Percentiles rank a stretch among this genome's conserved stretches.
phyloP scores from a whole-genome alignment of 805 yeast species.

The Metschnikowia continentalis region DNA sequence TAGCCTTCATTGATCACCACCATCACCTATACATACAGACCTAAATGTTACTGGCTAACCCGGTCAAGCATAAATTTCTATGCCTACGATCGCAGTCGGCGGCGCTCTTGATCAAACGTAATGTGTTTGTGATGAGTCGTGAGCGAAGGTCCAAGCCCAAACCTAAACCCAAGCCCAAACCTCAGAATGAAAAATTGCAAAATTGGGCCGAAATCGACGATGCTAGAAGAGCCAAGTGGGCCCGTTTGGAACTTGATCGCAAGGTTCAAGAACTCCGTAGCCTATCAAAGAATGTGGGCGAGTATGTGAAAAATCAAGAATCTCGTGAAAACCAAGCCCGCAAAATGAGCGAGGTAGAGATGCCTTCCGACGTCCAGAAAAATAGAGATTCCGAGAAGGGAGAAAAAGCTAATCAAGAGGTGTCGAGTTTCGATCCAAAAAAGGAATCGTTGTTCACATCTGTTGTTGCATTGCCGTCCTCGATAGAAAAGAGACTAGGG shows the following conservation, averaged over 20 bases:
- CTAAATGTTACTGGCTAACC: neutral
- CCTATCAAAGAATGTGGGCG: conserved; percentile 28
- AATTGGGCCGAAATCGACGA: conserved; percentile 24
- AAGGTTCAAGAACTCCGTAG: conserved; percentile 26
- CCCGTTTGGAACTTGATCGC: conserved; percentile 22
- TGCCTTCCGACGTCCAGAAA: conserved; percentile 17
- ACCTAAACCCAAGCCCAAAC: conserved; percentile 4
- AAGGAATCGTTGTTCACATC: conserved; percentile 16
- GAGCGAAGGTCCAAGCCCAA: conserved; percentile 12
- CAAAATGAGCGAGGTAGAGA: conserved; percentile 12
- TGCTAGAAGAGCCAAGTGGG: conserved; percentile 15
- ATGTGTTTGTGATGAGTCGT: conserved; percentile 13
- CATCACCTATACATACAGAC: neutral
- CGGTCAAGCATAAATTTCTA: neutral
- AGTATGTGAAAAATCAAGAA: conserved; percentile 6
- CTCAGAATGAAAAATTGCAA: conserved; percentile 7
- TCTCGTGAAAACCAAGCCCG: conserved; percentile 15
- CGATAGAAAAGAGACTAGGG: conserved; percentile 35
- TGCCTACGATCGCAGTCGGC: conserved; percentile 4
- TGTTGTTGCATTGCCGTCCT: conserved; percentile 30
- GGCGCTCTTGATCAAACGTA: conserved; percentile 2
- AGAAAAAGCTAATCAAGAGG: neutral
- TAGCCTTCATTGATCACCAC: neutral
- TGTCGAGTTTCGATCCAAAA: conserved; percentile 10
- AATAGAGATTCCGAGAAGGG: neutral